These are phyloP conservation scores for Exserohilum turcica DNA, from an alignment of 2,329 filamentous ascomycete genomes.

Conservation along the genomic window DNA sequence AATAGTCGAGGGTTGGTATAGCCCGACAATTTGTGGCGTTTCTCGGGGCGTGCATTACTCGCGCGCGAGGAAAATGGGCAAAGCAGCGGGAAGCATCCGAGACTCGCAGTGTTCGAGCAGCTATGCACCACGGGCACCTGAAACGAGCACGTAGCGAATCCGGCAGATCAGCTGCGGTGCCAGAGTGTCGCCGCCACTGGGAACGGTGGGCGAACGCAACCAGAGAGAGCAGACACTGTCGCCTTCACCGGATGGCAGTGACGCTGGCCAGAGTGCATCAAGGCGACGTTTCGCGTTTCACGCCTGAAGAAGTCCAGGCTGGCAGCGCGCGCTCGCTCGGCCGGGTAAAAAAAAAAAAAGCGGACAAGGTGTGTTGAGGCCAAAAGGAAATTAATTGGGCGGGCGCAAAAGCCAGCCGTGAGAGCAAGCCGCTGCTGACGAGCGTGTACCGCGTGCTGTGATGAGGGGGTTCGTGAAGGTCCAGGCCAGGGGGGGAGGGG, in stretches of 20 bases:
- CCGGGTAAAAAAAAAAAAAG: neutral
- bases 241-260: conserved; percentile 4
- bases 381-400: conserved; percentile 1
- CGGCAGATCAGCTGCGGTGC: conserved; percentile 6
- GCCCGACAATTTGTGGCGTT: conserved; percentile 1
- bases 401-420: neutral
- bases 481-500: neutral
- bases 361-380: neutral
- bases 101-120: conserved; percentile 12
- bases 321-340: neutral
- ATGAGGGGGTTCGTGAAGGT: neutral
- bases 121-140: conserved; percentile 7
- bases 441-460: too few species aligned
- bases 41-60: conserved; percentile 6
- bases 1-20: conserved; percentile 3
- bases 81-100: conserved; percentile 9
- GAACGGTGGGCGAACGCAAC: conserved; percentile 13
- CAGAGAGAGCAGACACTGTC: conserved; percentile 2
- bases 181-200: conserved; percentile 1
- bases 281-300: conserved; percentile 14
- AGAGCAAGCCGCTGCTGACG: too few species aligned
- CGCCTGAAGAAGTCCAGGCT: neutral
- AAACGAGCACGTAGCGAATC: conserved; percentile 8
- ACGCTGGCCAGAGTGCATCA: conserved; percentile 2
- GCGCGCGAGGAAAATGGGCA: neutral